Evolutionary conservation across 2,329 filamentous ascomycete genomes (phyloP).

Genomic region (Chrysoporthe puriensis): DNA sequence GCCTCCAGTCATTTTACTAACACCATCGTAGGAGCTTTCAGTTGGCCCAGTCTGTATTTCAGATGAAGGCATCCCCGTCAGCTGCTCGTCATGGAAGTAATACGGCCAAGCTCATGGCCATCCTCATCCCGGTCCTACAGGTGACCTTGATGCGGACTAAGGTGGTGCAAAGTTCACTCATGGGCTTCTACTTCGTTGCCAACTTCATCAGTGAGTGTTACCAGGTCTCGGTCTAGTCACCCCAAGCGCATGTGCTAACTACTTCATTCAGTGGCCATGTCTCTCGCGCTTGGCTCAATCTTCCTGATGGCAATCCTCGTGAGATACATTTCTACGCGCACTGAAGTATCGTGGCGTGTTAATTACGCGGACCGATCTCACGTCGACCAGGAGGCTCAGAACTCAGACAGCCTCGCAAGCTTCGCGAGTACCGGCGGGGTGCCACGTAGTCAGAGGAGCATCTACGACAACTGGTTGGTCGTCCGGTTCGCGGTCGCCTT

Average conservation of each 20-base stretch:
- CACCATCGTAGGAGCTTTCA: constrained; percentile 39
- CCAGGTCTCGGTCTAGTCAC: not conserved
- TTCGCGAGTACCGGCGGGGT: constrained; percentile 22
- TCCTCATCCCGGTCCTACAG: constrained; percentile 42
- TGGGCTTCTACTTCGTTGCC: constrained; percentile 40
- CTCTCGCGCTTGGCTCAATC: constrained; percentile 41
- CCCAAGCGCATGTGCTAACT: not conserved
- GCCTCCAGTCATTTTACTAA: not conserved
- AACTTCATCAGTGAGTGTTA: constrained; percentile 43
- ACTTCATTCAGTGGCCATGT: constrained; percentile 41
- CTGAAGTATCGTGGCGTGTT: constrained; percentile 39
- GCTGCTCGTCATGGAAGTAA: constrained; percentile 32
- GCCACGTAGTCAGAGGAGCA: constrained; percentile 34
- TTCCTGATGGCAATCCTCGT: constrained; percentile 45
- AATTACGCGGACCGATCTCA: constrained; percentile 35
- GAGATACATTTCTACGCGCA: constrained; percentile 45
- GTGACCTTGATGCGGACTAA: constrained; percentile 39
- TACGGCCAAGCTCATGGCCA: constrained; percentile 40
- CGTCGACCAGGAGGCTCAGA: not conserved
- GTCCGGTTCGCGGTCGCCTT: constrained; percentile 50
- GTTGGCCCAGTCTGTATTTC: constrained; percentile 42
- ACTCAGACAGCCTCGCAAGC: constrained; percentile 27
- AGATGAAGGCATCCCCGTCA: constrained; percentile 33
- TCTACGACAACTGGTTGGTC: constrained; percentile 51
- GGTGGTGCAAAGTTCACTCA: constrained; percentile 35